phyloP scores from a whole-genome alignment of 2,329 filamentous ascomycete genomes.

The Pleurostoma richardsiae region DNA sequence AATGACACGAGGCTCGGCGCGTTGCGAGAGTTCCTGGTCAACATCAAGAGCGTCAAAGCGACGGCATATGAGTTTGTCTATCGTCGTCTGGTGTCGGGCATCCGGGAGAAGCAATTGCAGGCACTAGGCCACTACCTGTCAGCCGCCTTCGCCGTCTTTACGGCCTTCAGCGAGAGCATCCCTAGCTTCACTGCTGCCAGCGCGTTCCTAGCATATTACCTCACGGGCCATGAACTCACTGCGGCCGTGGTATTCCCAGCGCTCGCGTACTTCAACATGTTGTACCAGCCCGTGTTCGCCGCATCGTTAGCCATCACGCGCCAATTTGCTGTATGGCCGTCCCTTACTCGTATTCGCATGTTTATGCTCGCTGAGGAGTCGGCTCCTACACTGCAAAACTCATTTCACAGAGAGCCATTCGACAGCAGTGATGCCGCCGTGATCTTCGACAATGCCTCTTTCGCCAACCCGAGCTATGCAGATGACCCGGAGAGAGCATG shows the following conservation, averaged over 20 bases:
- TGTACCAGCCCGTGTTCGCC: slow-evolving; percentile 1
- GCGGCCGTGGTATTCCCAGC: slow-evolving; percentile 3
- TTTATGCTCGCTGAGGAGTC: slow-evolving; percentile 1
- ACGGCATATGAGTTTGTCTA: slow-evolving; percentile 1
- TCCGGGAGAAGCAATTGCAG: slow-evolving; percentile 2
- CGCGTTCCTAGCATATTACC: slow-evolving; percentile 1
- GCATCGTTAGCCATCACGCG: slow-evolving; percentile 1
- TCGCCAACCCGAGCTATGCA: neutral
- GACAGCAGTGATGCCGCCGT: neutral
- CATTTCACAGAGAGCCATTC: neutral
- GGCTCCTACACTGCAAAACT: neutral
- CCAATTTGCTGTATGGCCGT: slow-evolving; percentile 1
- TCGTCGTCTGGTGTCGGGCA: neutral
- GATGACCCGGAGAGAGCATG: neutral
- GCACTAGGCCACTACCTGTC: slow-evolving; percentile 1
- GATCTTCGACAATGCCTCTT: neutral
- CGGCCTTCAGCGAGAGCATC: neutral
- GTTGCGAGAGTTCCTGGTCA: slow-evolving; percentile 2
- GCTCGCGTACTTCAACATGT: slow-evolving; percentile 2
- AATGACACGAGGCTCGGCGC: slow-evolving; percentile 1
- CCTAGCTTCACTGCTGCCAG: slow-evolving; percentile 1
- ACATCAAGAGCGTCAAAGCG: slow-evolving; percentile 3
- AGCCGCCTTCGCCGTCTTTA: neutral
- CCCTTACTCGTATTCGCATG: neutral
- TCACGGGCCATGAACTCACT: slow-evolving; percentile 1